These are phyloP conservation scores for Moesziomyces sp. DNA, from an alignment of 1,284 basidiomycete genomes.

Conservation along the genomic window DNA sequence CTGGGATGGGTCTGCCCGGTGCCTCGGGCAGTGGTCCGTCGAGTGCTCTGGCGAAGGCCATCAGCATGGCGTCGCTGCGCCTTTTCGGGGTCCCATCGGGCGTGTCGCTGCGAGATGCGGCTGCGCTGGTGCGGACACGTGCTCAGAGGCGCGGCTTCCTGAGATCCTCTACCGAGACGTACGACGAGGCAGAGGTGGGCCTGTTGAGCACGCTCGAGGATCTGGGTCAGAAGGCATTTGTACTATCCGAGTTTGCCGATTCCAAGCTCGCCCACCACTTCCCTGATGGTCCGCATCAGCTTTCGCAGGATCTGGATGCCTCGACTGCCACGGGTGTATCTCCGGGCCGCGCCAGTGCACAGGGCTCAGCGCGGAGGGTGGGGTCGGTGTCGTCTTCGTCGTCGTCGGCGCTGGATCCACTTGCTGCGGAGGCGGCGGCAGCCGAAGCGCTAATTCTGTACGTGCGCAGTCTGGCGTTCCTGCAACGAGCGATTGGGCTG, in stretches of 20 bases:
- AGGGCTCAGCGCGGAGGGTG: constrained; percentile 19
- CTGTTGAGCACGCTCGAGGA: constrained; percentile 83
- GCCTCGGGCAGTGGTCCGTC: constrained; percentile 25
- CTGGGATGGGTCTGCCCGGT: constrained; percentile 22
- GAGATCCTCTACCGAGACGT: constrained; percentile 30
- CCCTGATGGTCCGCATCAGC: constrained; percentile 71
- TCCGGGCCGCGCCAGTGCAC: constrained; percentile 24
- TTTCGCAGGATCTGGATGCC: constrained; percentile 32
- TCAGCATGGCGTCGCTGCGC: constrained; percentile 89
- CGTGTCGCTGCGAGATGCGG: constrained; percentile 56
- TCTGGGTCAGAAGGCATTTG: constrained; percentile 92
- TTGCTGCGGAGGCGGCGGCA: constrained; percentile 67
- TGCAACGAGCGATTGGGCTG: constrained; percentile 82
- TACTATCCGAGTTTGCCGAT: constrained; percentile 91
- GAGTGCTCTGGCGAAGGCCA: constrained; percentile 76
- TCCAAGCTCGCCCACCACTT: constrained; percentile 81
- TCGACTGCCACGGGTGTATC: constrained; percentile 28
- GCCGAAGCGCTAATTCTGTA: constrained; percentile 88
- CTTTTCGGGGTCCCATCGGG: constrained; percentile 78
- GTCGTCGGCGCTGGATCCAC: constrained; percentile 35
- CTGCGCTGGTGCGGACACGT: constrained; percentile 59
- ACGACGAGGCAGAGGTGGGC: constrained; percentile 74
- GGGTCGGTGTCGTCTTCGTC: constrained; percentile 42
- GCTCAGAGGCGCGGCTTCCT: constrained; percentile 54
- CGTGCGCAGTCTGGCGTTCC: constrained; percentile 90